phyloP scores from a whole-genome alignment of 2,329 filamentous ascomycete genomes.

The Ophidiomyces ophidiicola region DNA sequence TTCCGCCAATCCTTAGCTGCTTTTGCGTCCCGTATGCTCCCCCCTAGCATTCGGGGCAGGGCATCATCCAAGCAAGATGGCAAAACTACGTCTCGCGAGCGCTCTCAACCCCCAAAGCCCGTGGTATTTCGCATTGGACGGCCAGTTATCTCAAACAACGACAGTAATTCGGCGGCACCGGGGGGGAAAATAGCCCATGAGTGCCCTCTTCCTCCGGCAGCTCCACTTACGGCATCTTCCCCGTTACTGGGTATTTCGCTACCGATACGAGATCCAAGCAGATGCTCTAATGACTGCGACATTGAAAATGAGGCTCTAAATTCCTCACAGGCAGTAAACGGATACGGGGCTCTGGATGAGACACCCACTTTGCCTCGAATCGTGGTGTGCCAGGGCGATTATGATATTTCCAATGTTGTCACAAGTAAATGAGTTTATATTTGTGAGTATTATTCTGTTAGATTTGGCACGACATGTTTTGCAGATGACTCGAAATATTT shows the following conservation, averaged over 20 bases:
- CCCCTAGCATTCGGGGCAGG: conserved; percentile 1
- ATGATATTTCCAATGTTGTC: neutral
- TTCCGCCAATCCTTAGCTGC: conserved; percentile 7
- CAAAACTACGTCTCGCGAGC: neutral
- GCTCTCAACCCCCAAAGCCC: conserved; percentile 9
- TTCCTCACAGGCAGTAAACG: neutral
- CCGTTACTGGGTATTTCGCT: conserved; percentile 7
- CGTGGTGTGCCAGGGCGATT: neutral
- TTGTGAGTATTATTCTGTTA: conserved; percentile 2
- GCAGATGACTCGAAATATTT: neutral
- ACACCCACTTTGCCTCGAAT: neutral
- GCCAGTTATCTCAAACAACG: conserved; percentile 9
- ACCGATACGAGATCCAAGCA: neutral
- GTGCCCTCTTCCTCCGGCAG: conserved; percentile 2
- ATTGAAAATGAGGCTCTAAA: neutral
- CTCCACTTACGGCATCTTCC: conserved; percentile 1
- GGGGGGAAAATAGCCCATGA: neutral
- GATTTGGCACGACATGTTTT: too few species aligned
- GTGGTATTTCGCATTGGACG: conserved; percentile 11
- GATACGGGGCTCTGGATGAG: conserved; percentile 1
- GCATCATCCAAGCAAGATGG: neutral
- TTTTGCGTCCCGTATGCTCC: conserved; percentile 4
- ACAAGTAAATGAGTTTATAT: neutral
- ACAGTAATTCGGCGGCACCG: neutral
- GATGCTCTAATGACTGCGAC: neutral